phyloP scores from a whole-genome alignment of 1,284 basidiomycete species.

The Malassezia arunalokei region DNA sequence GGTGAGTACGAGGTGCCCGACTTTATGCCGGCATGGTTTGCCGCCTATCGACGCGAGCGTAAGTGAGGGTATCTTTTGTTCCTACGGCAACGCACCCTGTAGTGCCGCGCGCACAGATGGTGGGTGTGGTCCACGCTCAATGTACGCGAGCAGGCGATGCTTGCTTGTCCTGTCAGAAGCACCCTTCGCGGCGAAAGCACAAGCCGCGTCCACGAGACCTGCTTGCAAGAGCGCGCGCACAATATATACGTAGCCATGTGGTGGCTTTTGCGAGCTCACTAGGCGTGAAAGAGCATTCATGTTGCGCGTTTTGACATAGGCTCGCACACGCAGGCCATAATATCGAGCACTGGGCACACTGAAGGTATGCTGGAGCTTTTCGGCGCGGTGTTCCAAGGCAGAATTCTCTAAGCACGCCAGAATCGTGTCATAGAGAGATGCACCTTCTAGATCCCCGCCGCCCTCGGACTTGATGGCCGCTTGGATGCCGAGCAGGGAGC shows the following conservation, averaged over 20 bases:
- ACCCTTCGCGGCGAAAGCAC: constrained; percentile 21
- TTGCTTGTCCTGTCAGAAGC: no score
- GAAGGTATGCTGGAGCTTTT: constrained; percentile 38
- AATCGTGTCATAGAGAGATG: constrained; percentile 36
- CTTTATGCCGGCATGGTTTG: constrained; percentile 39
- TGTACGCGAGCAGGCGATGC: no score
- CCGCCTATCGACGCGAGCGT: constrained; percentile 9
- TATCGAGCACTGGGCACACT: constrained; percentile 36
- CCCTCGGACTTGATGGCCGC: constrained; percentile 72
- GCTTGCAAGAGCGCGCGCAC: constrained; percentile 28
- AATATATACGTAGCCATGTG: constrained; percentile 64
- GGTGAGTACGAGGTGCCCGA: constrained; percentile 37
- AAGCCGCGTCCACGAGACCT: constrained; percentile 27
- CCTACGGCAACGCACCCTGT: not conserved
- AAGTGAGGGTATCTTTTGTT: not conserved
- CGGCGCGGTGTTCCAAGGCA: constrained; percentile 31
- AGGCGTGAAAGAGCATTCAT: constrained; percentile 30
- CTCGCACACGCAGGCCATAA: constrained; percentile 22
- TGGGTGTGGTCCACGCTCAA: no score
- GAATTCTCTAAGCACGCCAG: constrained; percentile 24
- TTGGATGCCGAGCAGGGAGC: constrained; percentile 64
- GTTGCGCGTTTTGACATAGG: constrained; percentile 24
- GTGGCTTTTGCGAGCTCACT: constrained; percentile 55
- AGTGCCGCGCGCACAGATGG: not conserved
- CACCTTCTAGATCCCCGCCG: constrained; percentile 12